Conservation (phyloP, 164 flowering plant genomes). For the Annona squamosa region DNA sequence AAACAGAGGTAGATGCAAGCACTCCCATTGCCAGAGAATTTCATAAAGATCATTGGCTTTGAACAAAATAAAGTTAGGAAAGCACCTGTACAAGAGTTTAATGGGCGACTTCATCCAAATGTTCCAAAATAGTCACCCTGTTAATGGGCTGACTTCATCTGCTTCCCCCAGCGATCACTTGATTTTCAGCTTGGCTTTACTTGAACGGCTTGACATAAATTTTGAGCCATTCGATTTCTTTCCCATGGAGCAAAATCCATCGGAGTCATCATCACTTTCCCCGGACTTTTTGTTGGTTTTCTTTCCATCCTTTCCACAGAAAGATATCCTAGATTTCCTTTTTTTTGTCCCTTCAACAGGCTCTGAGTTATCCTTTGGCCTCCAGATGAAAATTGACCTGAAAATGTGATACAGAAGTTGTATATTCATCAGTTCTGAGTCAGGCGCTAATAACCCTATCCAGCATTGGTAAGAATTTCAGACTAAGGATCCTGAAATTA, state of each 20-base stretch:
- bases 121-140: too few relatives aligned
- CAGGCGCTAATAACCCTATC: too few relatives aligned
- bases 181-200: constrained; percentile 9
- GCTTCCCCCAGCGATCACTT: too few relatives aligned
- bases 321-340: constrained; percentile 27
- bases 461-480: too few relatives aligned
- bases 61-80: too few relatives aligned
- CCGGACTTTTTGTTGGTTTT: constrained; percentile 31
- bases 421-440: too few relatives aligned
- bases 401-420: constrained; percentile 4
- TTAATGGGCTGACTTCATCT: not conserved
- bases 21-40: too few relatives aligned
- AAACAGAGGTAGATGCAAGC: too few relatives aligned
- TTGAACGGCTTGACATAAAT: constrained; percentile 14
- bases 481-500: too few relatives aligned
- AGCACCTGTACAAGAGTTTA: too few relatives aligned
- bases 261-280: constrained; percentile 46
- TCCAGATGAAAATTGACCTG: constrained; percentile 89
- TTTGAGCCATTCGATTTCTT: constrained; percentile 27
- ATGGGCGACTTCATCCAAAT: too few relatives aligned
- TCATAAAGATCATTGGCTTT: too few relatives aligned
- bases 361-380: constrained; percentile 49
- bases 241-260: constrained; percentile 27
- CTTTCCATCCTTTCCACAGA: constrained; percentile 44
- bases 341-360: constrained; percentile 31